A percentile compares a stretch with the other conserved stretches of the same genome.
These are phyloP conservation scores for Blastobotrys elegans DNA, from an alignment of 1,139 yeast genomes.

Conservation along the genomic window DNA sequence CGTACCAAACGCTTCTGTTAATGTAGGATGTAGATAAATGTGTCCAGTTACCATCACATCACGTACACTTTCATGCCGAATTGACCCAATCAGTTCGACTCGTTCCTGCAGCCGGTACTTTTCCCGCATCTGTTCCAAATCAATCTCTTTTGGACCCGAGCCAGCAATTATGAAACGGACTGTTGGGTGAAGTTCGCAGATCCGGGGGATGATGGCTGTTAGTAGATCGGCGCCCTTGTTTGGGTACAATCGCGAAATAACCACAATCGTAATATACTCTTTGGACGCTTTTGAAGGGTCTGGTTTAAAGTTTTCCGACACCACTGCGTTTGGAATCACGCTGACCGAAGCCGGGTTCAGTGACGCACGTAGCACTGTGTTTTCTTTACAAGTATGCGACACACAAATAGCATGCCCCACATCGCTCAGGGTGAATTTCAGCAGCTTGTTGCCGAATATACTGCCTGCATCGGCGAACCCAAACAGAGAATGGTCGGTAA, in stretches of 20 bases:
- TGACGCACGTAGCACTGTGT: conserved; percentile 83
- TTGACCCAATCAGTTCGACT: conserved; percentile 79
- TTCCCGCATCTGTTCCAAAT: conserved; percentile 93
- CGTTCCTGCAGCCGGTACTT: conserved; percentile 79
- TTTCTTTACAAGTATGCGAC: conserved; percentile 94
- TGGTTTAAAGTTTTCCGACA: conserved; percentile 76
- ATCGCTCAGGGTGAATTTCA: conserved; percentile 80
- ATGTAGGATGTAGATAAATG: conserved; percentile 86
- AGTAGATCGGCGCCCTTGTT: conserved; percentile 93
- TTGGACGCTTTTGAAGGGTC: conserved; percentile 33
- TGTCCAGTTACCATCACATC: conserved; percentile 93
- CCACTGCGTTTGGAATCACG: conserved; percentile 95
- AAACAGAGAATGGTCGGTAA: conserved; percentile 93
- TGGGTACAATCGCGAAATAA: conserved; percentile 86
- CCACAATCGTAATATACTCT: conserved; percentile 68
- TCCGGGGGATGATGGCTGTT: conserved; percentile 78
- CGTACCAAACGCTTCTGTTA: conserved; percentile 98
- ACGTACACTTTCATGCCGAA: conserved; percentile 88
- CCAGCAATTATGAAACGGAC: conserved; percentile 89
- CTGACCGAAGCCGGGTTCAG: conserved; percentile 73
- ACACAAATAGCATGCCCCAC: conserved; percentile 93
- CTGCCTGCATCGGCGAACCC: conserved; percentile 88
- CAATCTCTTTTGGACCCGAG: conserved; percentile 93
- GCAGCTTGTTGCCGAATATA: conserved; percentile 77
- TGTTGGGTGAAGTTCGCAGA: conserved; percentile 58